phyloP scores from a whole-genome alignment of 495 filamentous ascomycete species.

The Staphylotrichum longicolle region DNA sequence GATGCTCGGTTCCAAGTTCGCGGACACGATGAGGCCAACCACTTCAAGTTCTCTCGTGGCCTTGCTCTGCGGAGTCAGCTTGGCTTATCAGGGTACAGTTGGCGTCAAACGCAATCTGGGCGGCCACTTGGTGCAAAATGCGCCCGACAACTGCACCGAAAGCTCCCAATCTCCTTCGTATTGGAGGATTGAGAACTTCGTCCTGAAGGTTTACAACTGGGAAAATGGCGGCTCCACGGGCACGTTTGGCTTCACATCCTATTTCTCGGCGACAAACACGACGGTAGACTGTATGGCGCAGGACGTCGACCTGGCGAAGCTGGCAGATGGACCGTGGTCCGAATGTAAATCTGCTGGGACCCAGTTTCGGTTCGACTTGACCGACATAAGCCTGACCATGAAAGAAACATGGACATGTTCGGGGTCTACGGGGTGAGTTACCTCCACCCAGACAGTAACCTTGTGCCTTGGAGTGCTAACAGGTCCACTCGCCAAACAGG shows the following conservation, averaged over 20 bases:
- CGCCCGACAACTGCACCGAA: constrained; percentile 2
- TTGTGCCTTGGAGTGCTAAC: background rate
- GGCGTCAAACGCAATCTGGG: no score
- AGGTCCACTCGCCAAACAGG: background rate
- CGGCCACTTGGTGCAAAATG: background rate
- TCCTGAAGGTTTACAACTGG: constrained; percentile 5
- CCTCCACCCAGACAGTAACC: no score
- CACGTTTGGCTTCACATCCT: constrained; percentile 3
- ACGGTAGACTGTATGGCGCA: constrained; percentile 3
- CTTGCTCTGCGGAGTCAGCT: no score
- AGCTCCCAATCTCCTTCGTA: constrained; percentile 3
- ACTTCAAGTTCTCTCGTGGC: no score
- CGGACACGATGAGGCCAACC: no score
- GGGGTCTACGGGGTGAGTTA: background rate
- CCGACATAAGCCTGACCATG: background rate
- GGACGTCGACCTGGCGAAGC: constrained; percentile 2
- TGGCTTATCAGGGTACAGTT: no score
- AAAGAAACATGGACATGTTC: background rate
- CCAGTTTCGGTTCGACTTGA: background rate
- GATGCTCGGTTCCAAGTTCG: no score
- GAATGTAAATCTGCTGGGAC: background rate
- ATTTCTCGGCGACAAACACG: constrained; percentile 4
- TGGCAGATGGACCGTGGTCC: background rate
- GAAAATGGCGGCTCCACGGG: constrained; percentile 5
- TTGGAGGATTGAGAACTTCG: constrained; percentile 4